Evolutionary conservation across 1,284 basidiomycete genomes (phyloP).

Genomic region (Ganoderma boninense): DNA sequence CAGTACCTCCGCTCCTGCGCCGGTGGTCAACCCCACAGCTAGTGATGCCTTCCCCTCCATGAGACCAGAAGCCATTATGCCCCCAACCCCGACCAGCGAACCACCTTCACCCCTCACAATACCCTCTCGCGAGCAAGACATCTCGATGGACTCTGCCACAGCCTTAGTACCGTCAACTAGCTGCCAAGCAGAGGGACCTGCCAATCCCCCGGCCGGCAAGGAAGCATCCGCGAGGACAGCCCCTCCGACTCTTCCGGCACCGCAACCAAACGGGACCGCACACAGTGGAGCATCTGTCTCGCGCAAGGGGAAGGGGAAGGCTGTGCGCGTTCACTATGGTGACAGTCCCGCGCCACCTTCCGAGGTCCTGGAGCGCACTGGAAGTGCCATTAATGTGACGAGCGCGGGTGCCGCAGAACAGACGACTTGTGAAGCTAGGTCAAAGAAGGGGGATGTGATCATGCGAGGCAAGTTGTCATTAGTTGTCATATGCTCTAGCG

Average conservation of each 20-base stretch:
- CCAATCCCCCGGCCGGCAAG: too few species aligned
- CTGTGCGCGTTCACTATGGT: conserved; percentile 41
- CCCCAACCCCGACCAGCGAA: conserved; percentile 28
- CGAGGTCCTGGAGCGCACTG: conserved; percentile 66
- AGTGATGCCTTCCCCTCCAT: conserved; percentile 19
- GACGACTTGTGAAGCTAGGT: conserved; percentile 37
- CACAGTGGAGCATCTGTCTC: neutral
- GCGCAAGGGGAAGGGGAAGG: conserved; percentile 41
- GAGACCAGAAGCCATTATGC: conserved; percentile 46
- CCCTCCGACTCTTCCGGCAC: neutral
- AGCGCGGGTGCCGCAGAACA: conserved; percentile 65
- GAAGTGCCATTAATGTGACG: conserved; percentile 59
- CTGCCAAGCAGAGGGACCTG: neutral
- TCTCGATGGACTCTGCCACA: conserved; percentile 26
- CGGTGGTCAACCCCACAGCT: conserved; percentile 12
- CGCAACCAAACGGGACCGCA: neutral
- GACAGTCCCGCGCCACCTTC: conserved; percentile 58
- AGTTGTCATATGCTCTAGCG: conserved; percentile 21
- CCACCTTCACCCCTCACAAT: conserved; percentile 9
- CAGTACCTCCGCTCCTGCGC: conserved; percentile 11
- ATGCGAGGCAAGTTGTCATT: conserved; percentile 62
- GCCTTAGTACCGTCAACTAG: conserved; percentile 20
- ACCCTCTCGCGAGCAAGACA: conserved; percentile 12
- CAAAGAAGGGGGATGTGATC: conserved; percentile 55
- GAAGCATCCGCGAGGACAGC: neutral